These are phyloP conservation scores for Priceomyces medius DNA, from an alignment of 805 yeast genomes.

Conservation along the genomic window DNA sequence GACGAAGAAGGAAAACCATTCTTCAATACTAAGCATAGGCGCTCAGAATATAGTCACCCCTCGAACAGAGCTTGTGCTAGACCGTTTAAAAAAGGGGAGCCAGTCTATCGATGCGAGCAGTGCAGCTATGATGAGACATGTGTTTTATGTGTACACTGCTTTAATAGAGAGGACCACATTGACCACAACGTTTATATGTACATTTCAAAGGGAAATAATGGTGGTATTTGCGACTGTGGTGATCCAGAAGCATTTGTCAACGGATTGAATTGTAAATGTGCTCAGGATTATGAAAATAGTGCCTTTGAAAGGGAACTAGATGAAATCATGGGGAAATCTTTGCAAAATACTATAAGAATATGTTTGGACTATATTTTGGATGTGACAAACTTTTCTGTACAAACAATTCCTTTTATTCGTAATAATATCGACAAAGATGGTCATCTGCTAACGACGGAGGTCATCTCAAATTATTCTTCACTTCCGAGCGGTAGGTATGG, in stretches of 20 bases:
- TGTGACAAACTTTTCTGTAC: constrained; percentile 38
- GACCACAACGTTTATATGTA: constrained; percentile 62
- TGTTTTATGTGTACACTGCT: constrained; percentile 72
- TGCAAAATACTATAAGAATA: constrained; percentile 28
- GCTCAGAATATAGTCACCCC: constrained; percentile 39
- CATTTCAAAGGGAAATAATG: constrained; percentile 45
- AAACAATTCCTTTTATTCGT: constrained; percentile 42
- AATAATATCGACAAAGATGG: constrained; percentile 24
- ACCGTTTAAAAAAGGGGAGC: constrained; percentile 58
- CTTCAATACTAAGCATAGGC: constrained; percentile 10
- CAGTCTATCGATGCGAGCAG: constrained; percentile 69
- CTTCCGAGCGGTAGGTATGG: constrained; percentile 34
- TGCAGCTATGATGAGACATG: constrained; percentile 80
- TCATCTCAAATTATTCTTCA: constrained; percentile 29
- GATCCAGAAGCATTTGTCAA: constrained; percentile 63
- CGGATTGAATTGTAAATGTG: constrained; percentile 51
- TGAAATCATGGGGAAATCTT: constrained; percentile 14
- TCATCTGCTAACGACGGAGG: constrained; percentile 20
- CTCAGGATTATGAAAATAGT: constrained; percentile 8
- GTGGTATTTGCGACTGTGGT: constrained; percentile 75
- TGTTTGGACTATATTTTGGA: constrained; percentile 45
- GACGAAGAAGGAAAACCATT: constrained; percentile 11
- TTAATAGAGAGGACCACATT: constrained; percentile 64
- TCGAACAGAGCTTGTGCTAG: constrained; percentile 68
- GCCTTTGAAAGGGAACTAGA: constrained; percentile 7